A percentile compares a stretch with the other conserved stretches of the same genome.
Evolutionary conservation across 2,329 filamentous ascomycete species (phyloP).

Genomic region (Aspergillus proliferans): DNA sequence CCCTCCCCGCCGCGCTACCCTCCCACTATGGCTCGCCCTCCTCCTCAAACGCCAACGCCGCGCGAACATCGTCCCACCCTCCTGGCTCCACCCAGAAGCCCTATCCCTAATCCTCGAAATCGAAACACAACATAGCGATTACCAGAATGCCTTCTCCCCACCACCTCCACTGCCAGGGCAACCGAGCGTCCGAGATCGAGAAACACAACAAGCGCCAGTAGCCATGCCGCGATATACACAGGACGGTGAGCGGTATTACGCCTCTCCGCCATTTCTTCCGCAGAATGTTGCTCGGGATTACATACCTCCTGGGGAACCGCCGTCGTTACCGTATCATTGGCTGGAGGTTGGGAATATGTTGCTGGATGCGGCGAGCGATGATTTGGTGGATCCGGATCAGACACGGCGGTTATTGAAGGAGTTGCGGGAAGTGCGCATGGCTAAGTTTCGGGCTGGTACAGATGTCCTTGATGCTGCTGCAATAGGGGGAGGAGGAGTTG

Average conservation of each 20-base stretch:
- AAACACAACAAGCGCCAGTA: conserved; percentile 11
- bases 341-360: conserved; percentile 83
- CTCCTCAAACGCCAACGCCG: conserved; percentile 90
- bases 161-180: conserved; percentile 61
- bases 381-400: conserved; percentile 67
- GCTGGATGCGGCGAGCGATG: conserved; percentile 76
- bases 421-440: conserved; percentile 77
- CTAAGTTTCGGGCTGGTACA: conserved; percentile 76
- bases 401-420: conserved; percentile 72
- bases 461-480: conserved; percentile 56
- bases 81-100: conserved; percentile 75
- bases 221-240: conserved; percentile 29
- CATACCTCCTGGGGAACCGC: conserved; percentile 35
- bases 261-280: conserved; percentile 69
- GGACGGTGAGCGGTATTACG: conserved; percentile 34
- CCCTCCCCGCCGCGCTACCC: conserved; percentile 69
- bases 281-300: conserved; percentile 65
- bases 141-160: conserved; percentile 67
- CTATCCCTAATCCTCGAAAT: conserved; percentile 71
- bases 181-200: conserved; percentile 21
- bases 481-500: conserved; percentile 56
- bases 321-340: conserved; percentile 82
- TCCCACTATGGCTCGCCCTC: conserved; percentile 92
- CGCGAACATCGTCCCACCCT: conserved; percentile 83
- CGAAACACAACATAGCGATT: conserved; percentile 61